phyloP scores from a whole-genome alignment of 352 stramenopile species.

The Globisporangium sylvaticum region DNA sequence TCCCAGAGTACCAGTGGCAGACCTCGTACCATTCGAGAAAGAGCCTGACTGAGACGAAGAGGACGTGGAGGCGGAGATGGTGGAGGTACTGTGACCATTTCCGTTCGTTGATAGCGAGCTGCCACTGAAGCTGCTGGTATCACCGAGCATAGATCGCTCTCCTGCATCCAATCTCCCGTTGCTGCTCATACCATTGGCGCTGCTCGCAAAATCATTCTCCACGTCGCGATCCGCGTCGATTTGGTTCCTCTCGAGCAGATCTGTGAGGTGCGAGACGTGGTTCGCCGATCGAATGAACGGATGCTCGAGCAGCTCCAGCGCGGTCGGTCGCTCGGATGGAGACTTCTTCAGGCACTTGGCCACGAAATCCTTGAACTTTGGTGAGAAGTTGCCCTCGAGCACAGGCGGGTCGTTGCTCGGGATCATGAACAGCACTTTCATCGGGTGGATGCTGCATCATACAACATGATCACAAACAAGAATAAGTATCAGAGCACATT shows the following conservation, averaged over 20 bases:
- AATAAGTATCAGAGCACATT: not conserved
- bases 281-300: conserved; percentile 79
- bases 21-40: not conserved
- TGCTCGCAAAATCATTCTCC: conserved; percentile 5
- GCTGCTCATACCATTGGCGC: not conserved
- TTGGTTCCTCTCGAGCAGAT: conserved; percentile 46
- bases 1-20: not conserved
- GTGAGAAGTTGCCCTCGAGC: conserved; percentile 77
- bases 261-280: conserved; percentile 63
- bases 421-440: conserved; percentile 99
- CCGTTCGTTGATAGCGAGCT: conserved; percentile 2
- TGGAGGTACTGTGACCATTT: not conserved
- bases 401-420: conserved; percentile 90
- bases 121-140: conserved; percentile 4
- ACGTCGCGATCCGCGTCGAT: not conserved
- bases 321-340: conserved; percentile 79
- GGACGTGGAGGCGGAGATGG: not conserved
- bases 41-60: not conserved
- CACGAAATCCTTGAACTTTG: conserved; percentile 88
- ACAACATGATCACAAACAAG: not conserved
- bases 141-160: not conserved
- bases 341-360: conserved; percentile 85
- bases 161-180: not conserved
- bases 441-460: conserved; percentile 91
- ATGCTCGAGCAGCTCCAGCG: conserved; percentile 79